These are phyloP conservation scores for Alternaria triticina DNA, from an alignment of 2,329 filamentous ascomycete genomes.

Conservation along the genomic window DNA sequence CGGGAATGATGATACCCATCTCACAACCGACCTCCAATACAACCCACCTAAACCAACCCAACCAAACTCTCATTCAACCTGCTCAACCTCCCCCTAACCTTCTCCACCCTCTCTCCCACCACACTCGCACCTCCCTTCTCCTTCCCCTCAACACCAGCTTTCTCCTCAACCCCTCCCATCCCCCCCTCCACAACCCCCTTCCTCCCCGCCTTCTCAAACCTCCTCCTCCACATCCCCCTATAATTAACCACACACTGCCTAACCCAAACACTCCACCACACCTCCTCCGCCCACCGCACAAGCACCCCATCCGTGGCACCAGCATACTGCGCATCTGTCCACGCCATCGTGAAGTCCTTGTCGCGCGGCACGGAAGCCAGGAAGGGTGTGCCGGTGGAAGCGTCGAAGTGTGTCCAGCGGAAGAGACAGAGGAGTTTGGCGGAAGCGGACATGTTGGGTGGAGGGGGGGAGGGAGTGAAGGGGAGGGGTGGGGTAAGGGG, in stretches of 20 bases:
- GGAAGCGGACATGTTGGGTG: slow-evolving; percentile 23
- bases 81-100: neutral
- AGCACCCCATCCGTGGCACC: slow-evolving; percentile 20
- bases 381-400: slow-evolving; percentile 13
- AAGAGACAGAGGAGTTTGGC: slow-evolving; percentile 34
- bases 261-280: slow-evolving; percentile 36
- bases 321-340: slow-evolving; percentile 19
- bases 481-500: slow-evolving; percentile 13
- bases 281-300: slow-evolving; percentile 22
- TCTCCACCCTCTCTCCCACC: neutral
- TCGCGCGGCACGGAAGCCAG: slow-evolving; percentile 21
- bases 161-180: neutral
- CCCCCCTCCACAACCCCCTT: slow-evolving; percentile 7
- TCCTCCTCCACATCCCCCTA: slow-evolving; percentile 30
- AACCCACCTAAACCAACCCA: neutral
- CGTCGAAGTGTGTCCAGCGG: slow-evolving; percentile 35
- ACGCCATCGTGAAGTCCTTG: slow-evolving; percentile 30
- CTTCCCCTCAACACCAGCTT: too few relatives aligned
- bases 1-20: too few relatives aligned
- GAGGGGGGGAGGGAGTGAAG: slow-evolving; percentile 23
- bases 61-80: neutral
- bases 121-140: neutral
- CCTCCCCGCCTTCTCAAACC: slow-evolving; percentile 28
- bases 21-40: neutral
- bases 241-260: slow-evolving; percentile 30